These are phyloP conservation scores for Solanum clarkiae DNA, from an alignment of 257 asterid genomes.

Conservation along the genomic window DNA sequence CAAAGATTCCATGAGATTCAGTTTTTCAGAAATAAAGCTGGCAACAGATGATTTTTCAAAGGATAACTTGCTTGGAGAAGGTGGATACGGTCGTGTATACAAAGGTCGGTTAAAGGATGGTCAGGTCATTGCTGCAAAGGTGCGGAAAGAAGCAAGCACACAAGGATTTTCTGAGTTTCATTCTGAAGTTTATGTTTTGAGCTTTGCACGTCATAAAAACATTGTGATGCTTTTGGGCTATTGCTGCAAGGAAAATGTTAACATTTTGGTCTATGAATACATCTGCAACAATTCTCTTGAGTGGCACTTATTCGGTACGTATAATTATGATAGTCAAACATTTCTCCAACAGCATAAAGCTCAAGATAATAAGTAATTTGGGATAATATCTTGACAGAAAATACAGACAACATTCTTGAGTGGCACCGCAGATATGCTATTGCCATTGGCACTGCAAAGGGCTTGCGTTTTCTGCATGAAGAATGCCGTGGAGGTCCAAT, in stretches of 20 bases:
- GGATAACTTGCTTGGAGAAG: constrained; percentile 69
- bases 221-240: constrained; percentile 81
- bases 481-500: constrained; percentile 90
- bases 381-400: constrained; percentile 27
- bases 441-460: constrained; percentile 75
- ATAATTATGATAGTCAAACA: neutral
- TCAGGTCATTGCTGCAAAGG: constrained; percentile 72
- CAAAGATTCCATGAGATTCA: constrained; percentile 38
- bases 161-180: constrained; percentile 65
- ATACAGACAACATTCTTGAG: constrained; percentile 31
- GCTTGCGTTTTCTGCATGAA: constrained; percentile 68
- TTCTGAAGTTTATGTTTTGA: constrained; percentile 56
- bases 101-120: constrained; percentile 64
- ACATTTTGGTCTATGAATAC: constrained; percentile 67
- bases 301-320: constrained; percentile 72
- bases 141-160: constrained; percentile 62
- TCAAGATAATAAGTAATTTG: neutral
- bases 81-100: constrained; percentile 72
- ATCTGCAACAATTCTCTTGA: constrained; percentile 71
- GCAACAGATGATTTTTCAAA: constrained; percentile 61
- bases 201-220: constrained; percentile 71
- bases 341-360: neutral
- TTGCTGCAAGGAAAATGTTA: constrained; percentile 70
- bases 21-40: constrained; percentile 56
- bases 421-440: constrained; percentile 65